Base-by-base conservation (phyloP, 345 rosid species). In the Excoecaria cochinchinensis region DNA sequence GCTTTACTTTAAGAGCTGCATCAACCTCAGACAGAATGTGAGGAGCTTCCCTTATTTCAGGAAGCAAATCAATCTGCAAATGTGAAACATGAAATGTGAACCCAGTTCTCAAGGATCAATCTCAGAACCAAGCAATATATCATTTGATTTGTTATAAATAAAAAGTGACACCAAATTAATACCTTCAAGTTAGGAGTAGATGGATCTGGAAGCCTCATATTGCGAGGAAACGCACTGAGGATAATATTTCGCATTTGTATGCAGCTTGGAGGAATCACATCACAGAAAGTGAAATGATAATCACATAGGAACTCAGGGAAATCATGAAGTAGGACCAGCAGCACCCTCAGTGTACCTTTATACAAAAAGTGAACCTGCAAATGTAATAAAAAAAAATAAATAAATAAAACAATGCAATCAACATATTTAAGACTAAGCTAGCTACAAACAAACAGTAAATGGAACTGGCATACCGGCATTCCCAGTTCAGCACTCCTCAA, bases 181-280 rank as follows among this genome's bases (percentile, higher is more conserved):
- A 86, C 94, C 92, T 91, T 90, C 82, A 87, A 65, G 79, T 93
- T 93, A 31, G 97, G 99, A 67, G 98, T 95, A 74, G 98, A 91
- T 67, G 99, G 98, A 85, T 95, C 99, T 0, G 98, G 98, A 61
- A 95, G 90, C 91, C 97, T 91, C 99, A 93, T 93, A 85, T 88
- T 93, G 74, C 88, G 90, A 1, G 99, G 99, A 78, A 93, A 95
- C 47, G 97, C 97, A 82, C 98, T 91, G 53, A 95, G 96, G 74
- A 95, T 89, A 63, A 95, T 92, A 79, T 95, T 93, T 42, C 99
- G 95, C 97, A 95, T 91, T 81, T 95, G 99, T 78, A 95, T 90
- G 90, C 98, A 95, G 84, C 97, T 95, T 61, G 98, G 92, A 77
- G 99, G 99, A 81, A 95, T 93, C 85, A 95, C 96, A 82, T 95